These are phyloP conservation scores for Phenoliferia sp. DNA, from an alignment of 1,284 basidiomycete species.

Conservation along the genomic window DNA sequence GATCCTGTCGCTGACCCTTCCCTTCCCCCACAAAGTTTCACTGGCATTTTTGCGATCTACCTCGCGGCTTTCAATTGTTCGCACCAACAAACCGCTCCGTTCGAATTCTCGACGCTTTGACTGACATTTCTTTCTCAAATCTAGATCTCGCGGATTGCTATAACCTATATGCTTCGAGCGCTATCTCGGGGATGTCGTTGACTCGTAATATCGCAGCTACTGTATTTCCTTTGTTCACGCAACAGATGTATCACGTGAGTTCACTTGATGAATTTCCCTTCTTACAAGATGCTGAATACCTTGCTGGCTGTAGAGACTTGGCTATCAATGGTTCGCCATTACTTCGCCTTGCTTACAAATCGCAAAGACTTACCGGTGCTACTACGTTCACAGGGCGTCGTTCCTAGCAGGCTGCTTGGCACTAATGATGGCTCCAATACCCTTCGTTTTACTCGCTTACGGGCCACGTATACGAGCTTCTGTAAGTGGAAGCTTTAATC, in stretches of 20 bases:
- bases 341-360: background rate
- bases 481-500: slow-evolving; percentile 12
- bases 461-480: slow-evolving; percentile 20
- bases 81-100: background rate
- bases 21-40: slow-evolving; percentile 4
- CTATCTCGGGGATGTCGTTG: slow-evolving; percentile 28
- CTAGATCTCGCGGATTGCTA: slow-evolving; percentile 37
- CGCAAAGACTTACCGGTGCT: background rate
- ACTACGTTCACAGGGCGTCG: background rate
- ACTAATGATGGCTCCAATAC: slow-evolving; percentile 8
- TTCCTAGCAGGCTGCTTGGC: slow-evolving; percentile 25
- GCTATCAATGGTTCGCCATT: slow-evolving; percentile 12
- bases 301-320: slow-evolving; percentile 4
- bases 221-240: slow-evolving; percentile 12
- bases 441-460: slow-evolving; percentile 13
- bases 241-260: background rate
- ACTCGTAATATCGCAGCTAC: slow-evolving; percentile 22
- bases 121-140: too few relatives aligned
- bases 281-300: slow-evolving; percentile 10
- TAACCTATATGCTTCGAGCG: slow-evolving; percentile 39
- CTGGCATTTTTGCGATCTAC: slow-evolving; percentile 38
- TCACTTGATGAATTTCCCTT: background rate
- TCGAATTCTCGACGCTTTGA: background rate
- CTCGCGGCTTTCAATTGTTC: slow-evolving; percentile 34
- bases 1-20: slow-evolving; percentile 36